Evolutionary conservation across 768 basidiomycete genomes (phyloP).

Genomic region (Calocybe cyanea): DNA sequence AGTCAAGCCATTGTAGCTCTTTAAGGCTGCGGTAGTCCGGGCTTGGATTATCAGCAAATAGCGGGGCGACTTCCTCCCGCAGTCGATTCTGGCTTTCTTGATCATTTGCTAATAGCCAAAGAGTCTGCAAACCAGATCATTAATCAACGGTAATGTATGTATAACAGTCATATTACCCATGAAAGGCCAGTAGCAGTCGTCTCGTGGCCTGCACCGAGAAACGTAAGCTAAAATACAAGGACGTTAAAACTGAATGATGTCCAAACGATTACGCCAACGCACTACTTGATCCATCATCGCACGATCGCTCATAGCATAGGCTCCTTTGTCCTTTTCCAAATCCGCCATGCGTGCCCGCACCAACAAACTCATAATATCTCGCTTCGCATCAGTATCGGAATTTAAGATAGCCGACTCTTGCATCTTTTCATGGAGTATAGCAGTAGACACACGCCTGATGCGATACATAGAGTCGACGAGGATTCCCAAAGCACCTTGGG

Average conservation of each 20-base stretch:
- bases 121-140: constrained; percentile 28
- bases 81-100: constrained; percentile 45
- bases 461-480: constrained; percentile 30
- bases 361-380: constrained; percentile 49
- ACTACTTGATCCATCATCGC: constrained; percentile 54
- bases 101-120: constrained; percentile 53
- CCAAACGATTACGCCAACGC: constrained; percentile 11
- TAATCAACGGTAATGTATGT: neutral
- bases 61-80: constrained; percentile 46
- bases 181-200: constrained; percentile 44
- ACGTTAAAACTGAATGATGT: neutral
- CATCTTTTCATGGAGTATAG: constrained; percentile 39
- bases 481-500: constrained; percentile 9
- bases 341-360: constrained; percentile 40
- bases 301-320: constrained; percentile 40
- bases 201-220: constrained; percentile 44
- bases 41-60: constrained; percentile 29
- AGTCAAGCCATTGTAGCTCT: constrained; percentile 35
- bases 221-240: constrained; percentile 32
- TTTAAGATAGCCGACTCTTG: constrained; percentile 26
- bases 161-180: constrained; percentile 35
- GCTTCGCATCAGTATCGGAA: constrained; percentile 37
- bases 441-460: constrained; percentile 35
- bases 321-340: constrained; percentile 25
- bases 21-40: constrained; percentile 40